Base-by-base conservation (phyloP, 2,329 filamentous ascomycete species). In the Botryotinia convoluta region DNA sequence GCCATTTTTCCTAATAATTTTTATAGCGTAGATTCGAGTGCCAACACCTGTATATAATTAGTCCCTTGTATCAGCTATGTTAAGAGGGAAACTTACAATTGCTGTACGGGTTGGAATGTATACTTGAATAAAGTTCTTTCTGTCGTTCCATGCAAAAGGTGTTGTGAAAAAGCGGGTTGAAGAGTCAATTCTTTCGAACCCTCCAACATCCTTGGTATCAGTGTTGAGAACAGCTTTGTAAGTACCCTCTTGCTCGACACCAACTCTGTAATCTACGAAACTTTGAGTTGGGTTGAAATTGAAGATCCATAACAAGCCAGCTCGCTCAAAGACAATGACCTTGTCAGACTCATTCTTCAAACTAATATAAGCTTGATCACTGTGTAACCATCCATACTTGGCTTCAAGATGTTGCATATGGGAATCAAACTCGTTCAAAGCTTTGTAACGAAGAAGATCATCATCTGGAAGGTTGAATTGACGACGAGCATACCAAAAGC, bases 391-490 rank as follows among this genome's bases (percentile, higher is more conserved):
- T 77, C 95, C 94, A 81, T 95, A 97, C 82, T 94, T 95, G 74
- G 89, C 89, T 83, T 99, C 96, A 0, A 90, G 90, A 76, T 89
- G 86, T 83, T 99, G 96, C 95, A 99, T 98, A 76, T 91, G 88
- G 74, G 90, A 88, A 85, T 99, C 96, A 82, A 98, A 99, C 78
- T 95, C 91, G 84, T 98, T 97, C 77, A 99, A 88, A 84, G 93
- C 97, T 77, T 90, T 88, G 85, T 98, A 99, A 20, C 96, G 92
- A 51, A 99, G 89, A 20, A 97, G 85, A 0, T 86, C 77, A 81
- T 99, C 96, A 71, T 98, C 94, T 0, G 94, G 91, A 26, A 99
- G 88, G 83, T 99, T 98, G 77, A 98, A 90, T 82, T 98, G 95
- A 74, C 96, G 92, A 35, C 96, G 90, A 4, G 95, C 95, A 81